A percentile compares a stretch with the other conserved stretches of the same genome.
phyloP scores from a whole-genome alignment of 192 early-diverging fungal species.

The Pilaira anomala region DNA sequence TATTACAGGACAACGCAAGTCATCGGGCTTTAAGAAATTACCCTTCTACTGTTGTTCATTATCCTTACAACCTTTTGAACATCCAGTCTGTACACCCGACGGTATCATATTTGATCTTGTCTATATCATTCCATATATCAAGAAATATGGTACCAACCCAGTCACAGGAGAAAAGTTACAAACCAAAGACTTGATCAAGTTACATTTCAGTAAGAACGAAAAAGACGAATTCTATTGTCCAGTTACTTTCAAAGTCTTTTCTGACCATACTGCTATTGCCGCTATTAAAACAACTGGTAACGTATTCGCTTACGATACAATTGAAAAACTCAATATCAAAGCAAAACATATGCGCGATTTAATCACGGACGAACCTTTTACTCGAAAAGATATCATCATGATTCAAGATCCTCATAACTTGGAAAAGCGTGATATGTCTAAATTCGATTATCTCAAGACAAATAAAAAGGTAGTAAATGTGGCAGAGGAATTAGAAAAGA shows the following conservation, averaged over 20 bases:
- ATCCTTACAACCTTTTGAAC: constrained; percentile 83
- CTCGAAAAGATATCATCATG: constrained; percentile 82
- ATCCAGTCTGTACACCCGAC: constrained; percentile 81
- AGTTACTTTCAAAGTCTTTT: constrained; percentile 86
- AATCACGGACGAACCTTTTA: constrained; percentile 84
- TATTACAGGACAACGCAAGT: constrained; percentile 51
- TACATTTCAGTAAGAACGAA: constrained; percentile 82
- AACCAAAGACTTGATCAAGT: constrained; percentile 65
- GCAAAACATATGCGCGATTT: constrained; percentile 84
- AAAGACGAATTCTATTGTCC: constrained; percentile 85
- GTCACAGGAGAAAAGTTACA: constrained; percentile 77
- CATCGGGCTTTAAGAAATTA: constrained; percentile 64
- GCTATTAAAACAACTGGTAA: constrained; percentile 83
- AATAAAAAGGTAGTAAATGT: constrained; percentile 56
- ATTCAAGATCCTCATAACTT: constrained; percentile 86
- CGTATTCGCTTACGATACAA: constrained; percentile 81
- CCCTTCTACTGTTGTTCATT: constrained; percentile 89
- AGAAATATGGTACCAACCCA: constrained; percentile 81
- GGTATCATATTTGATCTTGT: constrained; percentile 87
- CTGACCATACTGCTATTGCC: constrained; percentile 80
- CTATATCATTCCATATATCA: constrained; percentile 78
- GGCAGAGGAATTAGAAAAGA: constrained; percentile 46
- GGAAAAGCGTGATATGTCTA: constrained; percentile 57
- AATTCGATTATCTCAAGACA: constrained; percentile 76
- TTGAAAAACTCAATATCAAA: constrained; percentile 85